Evolutionary conservation across 164 flowering plant genomes (phyloP).

Genomic region (Chloranthus sessilifolius): DNA sequence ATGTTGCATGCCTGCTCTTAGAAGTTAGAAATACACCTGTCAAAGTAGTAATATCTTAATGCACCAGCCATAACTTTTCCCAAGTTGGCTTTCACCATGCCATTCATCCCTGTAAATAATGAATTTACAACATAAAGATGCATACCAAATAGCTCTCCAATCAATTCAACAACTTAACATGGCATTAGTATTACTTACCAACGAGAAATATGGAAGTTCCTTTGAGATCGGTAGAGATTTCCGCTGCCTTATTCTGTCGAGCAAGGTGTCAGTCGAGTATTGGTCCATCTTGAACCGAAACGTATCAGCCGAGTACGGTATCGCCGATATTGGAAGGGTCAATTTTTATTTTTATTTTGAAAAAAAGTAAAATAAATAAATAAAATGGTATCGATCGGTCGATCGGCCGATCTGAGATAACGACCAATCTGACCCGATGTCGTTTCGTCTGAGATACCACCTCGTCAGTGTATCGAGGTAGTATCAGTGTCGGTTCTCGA

Average conservation of each 20-base stretch:
- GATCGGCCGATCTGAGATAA: too few relatives aligned
- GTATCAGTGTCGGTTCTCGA: too few relatives aligned
- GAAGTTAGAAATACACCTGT: slow-evolving; percentile 81
- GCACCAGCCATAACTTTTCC: slow-evolving; percentile 63
- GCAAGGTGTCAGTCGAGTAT: neutral
- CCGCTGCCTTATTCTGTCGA: slow-evolving; percentile 64
- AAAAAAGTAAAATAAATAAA: too few relatives aligned
- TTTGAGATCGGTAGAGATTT: slow-evolving; percentile 50
- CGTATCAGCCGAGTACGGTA: too few relatives aligned
- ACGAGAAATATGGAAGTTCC: slow-evolving; percentile 80
- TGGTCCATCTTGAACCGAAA: neutral
- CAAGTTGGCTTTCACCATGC: slow-evolving; percentile 47
- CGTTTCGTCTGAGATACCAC: too few relatives aligned
- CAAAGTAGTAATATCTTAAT: slow-evolving; percentile 75
- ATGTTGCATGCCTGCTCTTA: too few relatives aligned
- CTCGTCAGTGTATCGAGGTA: too few relatives aligned
- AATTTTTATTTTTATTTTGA: too few relatives aligned
- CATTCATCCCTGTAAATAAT: slow-evolving; percentile 48
- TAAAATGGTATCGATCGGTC: too few relatives aligned
- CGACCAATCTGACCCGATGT: too few relatives aligned
- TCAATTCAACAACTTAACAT: neutral
- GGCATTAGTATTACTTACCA: slow-evolving; percentile 35
- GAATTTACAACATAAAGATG: neutral
- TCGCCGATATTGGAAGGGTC: too few relatives aligned
- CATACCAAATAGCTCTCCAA: neutral